phyloP scores from a whole-genome alignment of 148 eudicot genomes.

The Camellia japonica region DNA sequence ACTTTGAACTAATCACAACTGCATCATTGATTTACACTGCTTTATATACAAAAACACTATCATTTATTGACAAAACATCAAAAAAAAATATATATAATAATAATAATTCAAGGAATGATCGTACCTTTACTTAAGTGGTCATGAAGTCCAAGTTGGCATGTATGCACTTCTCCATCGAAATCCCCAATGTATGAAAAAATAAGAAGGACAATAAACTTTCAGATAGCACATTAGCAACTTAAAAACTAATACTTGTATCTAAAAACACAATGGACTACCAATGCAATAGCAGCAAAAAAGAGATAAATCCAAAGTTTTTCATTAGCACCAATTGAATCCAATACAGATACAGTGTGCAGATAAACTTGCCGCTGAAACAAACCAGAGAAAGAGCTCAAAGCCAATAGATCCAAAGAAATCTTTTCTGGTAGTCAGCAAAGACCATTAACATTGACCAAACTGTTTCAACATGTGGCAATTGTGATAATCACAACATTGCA shows the following conservation, averaged over 20 bases:
- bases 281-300: background rate
- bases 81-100: background rate
- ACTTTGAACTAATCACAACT: background rate
- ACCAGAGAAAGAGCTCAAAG: background rate
- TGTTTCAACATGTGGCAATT: background rate
- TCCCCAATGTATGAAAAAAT: background rate
- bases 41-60: background rate
- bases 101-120: background rate
- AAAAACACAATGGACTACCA: background rate
- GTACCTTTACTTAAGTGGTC: slow-evolving; percentile 38
- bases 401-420: background rate
- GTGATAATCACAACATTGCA: background rate
- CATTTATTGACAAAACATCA: background rate
- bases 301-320: background rate
- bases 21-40: background rate
- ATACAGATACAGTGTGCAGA: background rate
- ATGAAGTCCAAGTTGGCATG: slow-evolving; percentile 46
- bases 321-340: background rate
- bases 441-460: too few relatives aligned
- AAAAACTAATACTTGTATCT: background rate
- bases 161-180: slow-evolving; percentile 40
- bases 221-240: background rate
- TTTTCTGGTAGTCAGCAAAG: too few relatives aligned
- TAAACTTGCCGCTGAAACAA: background rate
- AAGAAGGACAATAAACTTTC: background rate